Evolutionary conservation across 2,329 filamentous ascomycete species (phyloP), one percentile per base, ranked within the genome.

Genomic region (Chaetomium globosum): DNA sequence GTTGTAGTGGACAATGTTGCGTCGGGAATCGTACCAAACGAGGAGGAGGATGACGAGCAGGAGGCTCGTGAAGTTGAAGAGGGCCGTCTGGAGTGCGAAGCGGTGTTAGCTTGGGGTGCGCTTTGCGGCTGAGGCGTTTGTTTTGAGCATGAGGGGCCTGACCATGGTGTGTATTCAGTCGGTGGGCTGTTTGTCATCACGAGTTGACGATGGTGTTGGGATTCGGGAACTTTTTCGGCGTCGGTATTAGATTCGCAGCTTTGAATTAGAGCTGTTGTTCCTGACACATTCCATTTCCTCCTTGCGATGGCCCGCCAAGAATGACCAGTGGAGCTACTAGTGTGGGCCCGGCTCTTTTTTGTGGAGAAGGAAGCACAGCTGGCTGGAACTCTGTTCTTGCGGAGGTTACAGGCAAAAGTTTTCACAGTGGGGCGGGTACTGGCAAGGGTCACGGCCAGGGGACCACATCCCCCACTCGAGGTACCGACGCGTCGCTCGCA

Each of bases 51-150:
- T 88, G 71, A 97, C 94, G 73, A 98, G 87, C 73, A 99, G 87
- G 72, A 98, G 90, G 65, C 93, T 96, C 79, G 97, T 93, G 83
- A 99, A 98, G 81, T 98, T 98, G 88, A 99, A 97, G 74, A 99
- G 89, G 63, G 95, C 95, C 66, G 95, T 91, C 95, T 97, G 43
- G 48, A 23, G 19, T 53, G 56, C 65, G 51, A 31, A 16, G 23
- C 13, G n/a, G 36, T 26, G 36, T 64, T 55, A 65, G 61, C 54
- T 59, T 52, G 39, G 39, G 31, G 58, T 52, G 48, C 21, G 49
- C 33, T 51, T 28, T 16, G 43, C 23, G 26, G 16, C 10, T 39
- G 36, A 13, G 12, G 36, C 5, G 33, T n/a, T 23, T 39, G 9
- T 36, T 43, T 16, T 31, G 16, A 30, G n/a, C 43, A 6, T 31